These are phyloP conservation scores for Cudoniella acicularis DNA, from an alignment of 495 filamentous ascomycete species.

Conservation along the genomic window DNA sequence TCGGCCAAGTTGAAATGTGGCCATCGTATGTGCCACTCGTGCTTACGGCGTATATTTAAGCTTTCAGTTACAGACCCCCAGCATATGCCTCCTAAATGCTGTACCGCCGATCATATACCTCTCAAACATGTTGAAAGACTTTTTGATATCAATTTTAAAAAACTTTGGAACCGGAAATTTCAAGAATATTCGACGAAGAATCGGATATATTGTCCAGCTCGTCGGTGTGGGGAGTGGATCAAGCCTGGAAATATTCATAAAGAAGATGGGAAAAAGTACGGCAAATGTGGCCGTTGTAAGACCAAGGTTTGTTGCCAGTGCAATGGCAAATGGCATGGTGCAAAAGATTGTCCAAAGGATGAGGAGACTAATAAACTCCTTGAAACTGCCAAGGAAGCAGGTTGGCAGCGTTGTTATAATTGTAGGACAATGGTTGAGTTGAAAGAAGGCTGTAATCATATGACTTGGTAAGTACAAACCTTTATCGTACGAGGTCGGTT, in stretches of 20 bases:
- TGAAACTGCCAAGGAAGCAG: constrained; percentile 64
- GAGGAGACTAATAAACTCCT: constrained; percentile 61
- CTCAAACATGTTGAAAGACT: constrained; percentile 69
- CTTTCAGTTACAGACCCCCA: constrained; percentile 69
- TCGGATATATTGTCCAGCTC: constrained; percentile 68
- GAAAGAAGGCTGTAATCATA: constrained; percentile 79
- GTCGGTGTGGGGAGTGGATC: constrained; percentile 72
- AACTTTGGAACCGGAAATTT: constrained; percentile 72
- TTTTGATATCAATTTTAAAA: constrained; percentile 70
- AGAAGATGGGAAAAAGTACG: constrained; percentile 47
- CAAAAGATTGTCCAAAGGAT: constrained; percentile 66
- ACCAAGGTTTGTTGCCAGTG: constrained; percentile 72
- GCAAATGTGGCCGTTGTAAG: constrained; percentile 63
- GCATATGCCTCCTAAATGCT: constrained; percentile 79
- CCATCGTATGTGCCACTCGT: constrained; percentile 74
- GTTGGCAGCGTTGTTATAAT: constrained; percentile 73
- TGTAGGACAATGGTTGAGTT: constrained; percentile 75
- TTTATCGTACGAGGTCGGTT: neutral
- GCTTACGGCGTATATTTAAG: constrained; percentile 67
- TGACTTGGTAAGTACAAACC: constrained; percentile 62
- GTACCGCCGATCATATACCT: constrained; percentile 66
- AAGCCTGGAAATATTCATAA: constrained; percentile 60
- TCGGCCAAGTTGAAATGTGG: constrained; percentile 67
- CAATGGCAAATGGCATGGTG: constrained; percentile 67
- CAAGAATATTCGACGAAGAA: constrained; percentile 69